Percentiles rank a stretch among this genome's conserved stretches.
Evolutionary conservation across 2,329 filamentous ascomycete genomes (phyloP).

Genomic region (Falciphora oryzae): DNA sequence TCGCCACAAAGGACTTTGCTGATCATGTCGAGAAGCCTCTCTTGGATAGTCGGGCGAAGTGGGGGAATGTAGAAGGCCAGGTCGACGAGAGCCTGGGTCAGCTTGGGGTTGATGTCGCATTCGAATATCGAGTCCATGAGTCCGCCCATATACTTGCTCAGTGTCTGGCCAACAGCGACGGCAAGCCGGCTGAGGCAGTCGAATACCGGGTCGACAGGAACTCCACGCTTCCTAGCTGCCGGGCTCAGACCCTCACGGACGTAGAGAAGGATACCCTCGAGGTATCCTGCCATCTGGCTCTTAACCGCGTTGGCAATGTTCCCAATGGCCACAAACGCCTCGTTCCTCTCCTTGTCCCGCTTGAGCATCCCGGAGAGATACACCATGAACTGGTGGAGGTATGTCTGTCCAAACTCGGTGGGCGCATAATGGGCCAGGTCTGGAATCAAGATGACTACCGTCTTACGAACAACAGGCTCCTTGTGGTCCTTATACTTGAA

Average conservation of each 20-base stretch:
- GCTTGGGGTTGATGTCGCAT: constrained; percentile 86
- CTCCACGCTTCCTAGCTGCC: constrained; percentile 60
- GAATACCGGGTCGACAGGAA: constrained; percentile 73
- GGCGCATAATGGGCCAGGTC: constrained; percentile 91
- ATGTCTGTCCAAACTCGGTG: constrained; percentile 77
- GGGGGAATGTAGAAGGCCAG: constrained; percentile 99
- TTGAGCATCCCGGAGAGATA: constrained; percentile 91
- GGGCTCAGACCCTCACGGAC: constrained; percentile 85
- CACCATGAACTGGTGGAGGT: constrained; percentile 95
- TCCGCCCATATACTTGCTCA: constrained; percentile 98
- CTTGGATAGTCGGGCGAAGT: constrained; percentile 87
- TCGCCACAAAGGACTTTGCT: constrained; percentile 90
- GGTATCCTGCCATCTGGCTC: constrained; percentile 88
- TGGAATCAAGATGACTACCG: constrained; percentile 86
- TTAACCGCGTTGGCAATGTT: constrained; percentile 95
- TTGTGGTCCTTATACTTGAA: constrained; percentile 89
- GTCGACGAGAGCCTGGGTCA: constrained; percentile 93
- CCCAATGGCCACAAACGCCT: constrained; percentile 92
- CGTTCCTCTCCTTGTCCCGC: constrained; percentile 88
- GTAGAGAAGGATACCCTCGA: constrained; percentile 89
- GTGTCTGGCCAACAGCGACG: constrained; percentile 87
- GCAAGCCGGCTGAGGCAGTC: constrained; percentile 97
- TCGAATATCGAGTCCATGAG: constrained; percentile 94
- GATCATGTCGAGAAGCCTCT: constrained; percentile 87
- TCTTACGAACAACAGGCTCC: constrained; percentile 79